Evolutionary conservation across 495 filamentous ascomycete species (phyloP).

Genomic region (Lichina pygmaea): DNA sequence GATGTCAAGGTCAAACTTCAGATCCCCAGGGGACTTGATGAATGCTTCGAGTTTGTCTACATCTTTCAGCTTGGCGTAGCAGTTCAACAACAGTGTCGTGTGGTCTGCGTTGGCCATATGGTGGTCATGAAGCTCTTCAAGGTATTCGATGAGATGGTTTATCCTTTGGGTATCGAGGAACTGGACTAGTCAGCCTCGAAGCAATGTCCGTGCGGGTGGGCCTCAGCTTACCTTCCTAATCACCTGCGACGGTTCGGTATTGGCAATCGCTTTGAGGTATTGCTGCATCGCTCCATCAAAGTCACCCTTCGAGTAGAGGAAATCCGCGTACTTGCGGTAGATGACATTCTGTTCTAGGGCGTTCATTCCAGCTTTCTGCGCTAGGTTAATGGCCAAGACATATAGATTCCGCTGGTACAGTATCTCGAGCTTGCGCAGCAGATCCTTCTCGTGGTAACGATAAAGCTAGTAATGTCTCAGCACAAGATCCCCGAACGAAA

Average conservation of each 20-base stretch:
- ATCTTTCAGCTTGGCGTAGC: slow-evolving; percentile 92
- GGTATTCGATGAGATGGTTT: slow-evolving; percentile 89
- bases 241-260: slow-evolving; percentile 79
- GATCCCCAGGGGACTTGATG: slow-evolving; percentile 80
- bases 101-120: slow-evolving; percentile 87
- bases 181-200: slow-evolving; percentile 15
- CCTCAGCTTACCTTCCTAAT: slow-evolving; percentile 43
- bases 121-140: slow-evolving; percentile 89
- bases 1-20: slow-evolving; percentile 92
- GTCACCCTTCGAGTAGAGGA: slow-evolving; percentile 79
- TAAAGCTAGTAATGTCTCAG: slow-evolving; percentile 27
- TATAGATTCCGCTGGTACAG: slow-evolving; percentile 86
- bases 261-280: slow-evolving; percentile 87
- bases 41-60: slow-evolving; percentile 86
- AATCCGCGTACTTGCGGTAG: slow-evolving; percentile 81
- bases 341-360: slow-evolving; percentile 64
- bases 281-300: slow-evolving; percentile 97
- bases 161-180: slow-evolving; percentile 91
- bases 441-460: slow-evolving; percentile 73
- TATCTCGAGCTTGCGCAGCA: slow-evolving; percentile 79
- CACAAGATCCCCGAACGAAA: not conserved
- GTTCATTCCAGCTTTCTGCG: slow-evolving; percentile 65
- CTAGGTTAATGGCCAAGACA: slow-evolving; percentile 72
- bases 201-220: not conserved
- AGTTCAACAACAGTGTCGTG: slow-evolving; percentile 81